Evolutionary conservation across 2,329 filamentous ascomycete species (phyloP).

Genomic region (Cladosporium oxysporum): DNA sequence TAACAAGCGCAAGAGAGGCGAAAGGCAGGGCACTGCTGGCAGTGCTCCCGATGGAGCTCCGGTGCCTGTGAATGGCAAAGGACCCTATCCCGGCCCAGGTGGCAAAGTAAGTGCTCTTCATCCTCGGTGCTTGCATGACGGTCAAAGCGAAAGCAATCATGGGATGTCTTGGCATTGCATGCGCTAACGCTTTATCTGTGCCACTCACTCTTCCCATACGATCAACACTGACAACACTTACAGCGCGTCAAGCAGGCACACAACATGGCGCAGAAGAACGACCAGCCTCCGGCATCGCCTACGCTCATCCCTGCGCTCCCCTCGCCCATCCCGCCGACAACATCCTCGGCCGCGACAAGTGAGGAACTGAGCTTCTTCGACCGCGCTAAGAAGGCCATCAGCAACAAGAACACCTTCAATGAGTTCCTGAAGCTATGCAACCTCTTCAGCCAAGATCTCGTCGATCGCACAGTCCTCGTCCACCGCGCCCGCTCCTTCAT

Average conservation of each 20-base stretch:
- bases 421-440: conserved; percentile 98
- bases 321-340: conserved; percentile 77
- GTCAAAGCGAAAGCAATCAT: conserved; percentile 7
- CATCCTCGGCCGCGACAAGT: conserved; percentile 69
- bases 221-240: conserved; percentile 6
- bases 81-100: conserved; percentile 27
- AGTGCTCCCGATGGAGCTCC: conserved; percentile 39
- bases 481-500: conserved; percentile 85
- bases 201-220: background rate
- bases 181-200: background rate
- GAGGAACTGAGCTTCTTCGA: conserved; percentile 96
- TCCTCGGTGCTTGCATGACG: background rate
- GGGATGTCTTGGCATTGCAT: conserved; percentile 4
- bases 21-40: conserved; percentile 55
- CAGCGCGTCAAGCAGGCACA: conserved; percentile 77
- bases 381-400: conserved; percentile 91
- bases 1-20: conserved; percentile 77
- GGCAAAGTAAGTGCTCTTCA: conserved; percentile 54
- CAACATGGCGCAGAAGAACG: conserved; percentile 30
- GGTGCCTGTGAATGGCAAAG: conserved; percentile 30
- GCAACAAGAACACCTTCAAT: conserved; percentile 87
- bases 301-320: conserved; percentile 86
- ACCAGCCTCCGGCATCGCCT: conserved; percentile 67
- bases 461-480: conserved; percentile 79
- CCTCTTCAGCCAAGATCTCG: conserved; percentile 88